Evolutionary conservation across 257 asterid species (phyloP), one percentile per base, ranked within the genome.

Genomic region (Voacanga thouarsii): DNA sequence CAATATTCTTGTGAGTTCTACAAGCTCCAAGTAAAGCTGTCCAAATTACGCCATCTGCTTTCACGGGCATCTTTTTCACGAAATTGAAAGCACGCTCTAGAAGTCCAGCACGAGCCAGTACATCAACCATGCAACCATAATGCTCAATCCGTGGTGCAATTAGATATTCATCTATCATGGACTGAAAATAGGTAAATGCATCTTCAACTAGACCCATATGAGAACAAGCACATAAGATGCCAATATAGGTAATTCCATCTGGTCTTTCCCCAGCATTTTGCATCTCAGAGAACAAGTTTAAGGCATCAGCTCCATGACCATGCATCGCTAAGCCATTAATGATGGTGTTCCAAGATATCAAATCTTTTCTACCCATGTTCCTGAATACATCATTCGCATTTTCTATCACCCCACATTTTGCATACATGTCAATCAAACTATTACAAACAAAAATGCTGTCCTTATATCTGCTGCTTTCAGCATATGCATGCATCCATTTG

Each of bases 51-150:
- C 89, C 74, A 37, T 94, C 97, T 4, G 99, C 82, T 72, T 83
- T 77, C 10, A 92, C 30, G 1, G 96, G 95, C 97, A 94, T 91
- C 74, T 80, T 86, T 30, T 78, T 69, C 47, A 89, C 84, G 80
- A 94, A 89, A 80, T 92, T 91, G 86, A 90, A 76, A 60, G 99
- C 99, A 44, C 84, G 87, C 79, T 88, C 90, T 51, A 94, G 37
- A 77, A 83, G 93, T 56, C 99, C 99, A 41, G 86, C 87, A 64
- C 97, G 81, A 28, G 92, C 91, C 73, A 92, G 75, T 33, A 92
- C 90, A 81, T 92, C 99, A 50, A 92, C 96, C 78, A 94, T 87
- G 71, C 97, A 94, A 6, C 99, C 99, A 67, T 87, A 94, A 74
- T 92, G 97, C 90, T 91, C 92, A 55, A 94, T 90, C 75, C 63